A percentile compares a stretch with the other conserved stretches of the same genome.
Conservation (phyloP, 371 early-diverging fungal species). For the Mortierella sp. region DNA sequence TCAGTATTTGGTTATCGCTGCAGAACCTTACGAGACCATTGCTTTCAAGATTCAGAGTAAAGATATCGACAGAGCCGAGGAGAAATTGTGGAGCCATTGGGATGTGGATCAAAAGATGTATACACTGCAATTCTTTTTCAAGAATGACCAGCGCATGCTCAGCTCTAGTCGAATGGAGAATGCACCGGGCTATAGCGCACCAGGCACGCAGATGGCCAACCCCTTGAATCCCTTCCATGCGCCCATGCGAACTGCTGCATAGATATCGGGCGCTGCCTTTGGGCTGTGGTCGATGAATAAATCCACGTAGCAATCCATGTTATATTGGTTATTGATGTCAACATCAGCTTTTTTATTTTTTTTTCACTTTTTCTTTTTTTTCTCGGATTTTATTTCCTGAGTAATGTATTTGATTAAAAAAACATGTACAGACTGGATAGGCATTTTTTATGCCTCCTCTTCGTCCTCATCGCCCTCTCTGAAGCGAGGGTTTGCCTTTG, state of each 20-base stretch:
- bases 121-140: slow-evolving; percentile 93
- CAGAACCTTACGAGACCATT: slow-evolving; percentile 97
- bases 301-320: no score
- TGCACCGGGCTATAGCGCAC: slow-evolving; percentile 47
- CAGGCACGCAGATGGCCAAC: slow-evolving; percentile 60
- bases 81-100: slow-evolving; percentile 94
- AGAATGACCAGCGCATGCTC: slow-evolving; percentile 60
- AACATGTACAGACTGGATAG: not conserved
- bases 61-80: slow-evolving; percentile 90
- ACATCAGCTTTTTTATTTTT: not conserved
- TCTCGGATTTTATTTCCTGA: not conserved
- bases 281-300: not conserved
- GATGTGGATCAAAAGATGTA: slow-evolving; percentile 92
- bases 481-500: slow-evolving; percentile 72
- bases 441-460: slow-evolving; percentile 49
- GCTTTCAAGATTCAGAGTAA: slow-evolving; percentile 94
- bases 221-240: slow-evolving; percentile 61
- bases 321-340: no score
- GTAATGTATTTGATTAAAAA: not conserved
- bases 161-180: slow-evolving; percentile 54
- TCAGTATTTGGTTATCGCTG: slow-evolving; percentile 96
- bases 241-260: slow-evolving; percentile 69
- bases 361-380: not conserved
- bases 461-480: slow-evolving; percentile 72
- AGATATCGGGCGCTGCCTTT: not conserved